Conservation (phyloP, 164 flowering plant species). For the Vitis rupestris region DNA sequence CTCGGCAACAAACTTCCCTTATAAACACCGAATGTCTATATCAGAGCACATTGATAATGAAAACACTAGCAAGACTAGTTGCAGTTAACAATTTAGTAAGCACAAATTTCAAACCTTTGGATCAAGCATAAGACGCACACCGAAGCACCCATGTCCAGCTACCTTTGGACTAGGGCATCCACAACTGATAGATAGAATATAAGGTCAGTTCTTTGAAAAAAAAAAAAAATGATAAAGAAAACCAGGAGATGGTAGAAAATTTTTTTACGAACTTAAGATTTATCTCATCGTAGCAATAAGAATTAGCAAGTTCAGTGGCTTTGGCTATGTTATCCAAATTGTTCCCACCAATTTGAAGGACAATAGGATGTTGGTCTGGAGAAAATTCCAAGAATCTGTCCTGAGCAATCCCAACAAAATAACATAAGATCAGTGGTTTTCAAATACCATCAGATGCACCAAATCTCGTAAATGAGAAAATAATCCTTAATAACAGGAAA, state of each 20-base stretch:
- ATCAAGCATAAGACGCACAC: constrained; percentile 85
- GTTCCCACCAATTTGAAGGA: constrained; percentile 94
- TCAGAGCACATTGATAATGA: constrained; percentile 31
- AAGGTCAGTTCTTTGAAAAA: background rate
- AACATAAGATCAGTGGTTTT: background rate
- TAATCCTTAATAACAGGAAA: background rate
- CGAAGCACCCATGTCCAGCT: constrained; percentile 98
- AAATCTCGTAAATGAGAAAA: background rate
- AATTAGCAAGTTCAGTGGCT: constrained; percentile 80
- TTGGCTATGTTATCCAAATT: constrained; percentile 80
- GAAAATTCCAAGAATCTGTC: constrained; percentile 91
- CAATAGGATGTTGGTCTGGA: constrained; percentile 89
- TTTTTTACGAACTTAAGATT: constrained; percentile 72
- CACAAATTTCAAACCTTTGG: constrained; percentile 61
- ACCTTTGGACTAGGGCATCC: constrained; percentile 97
- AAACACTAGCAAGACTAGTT: constrained; percentile 2
- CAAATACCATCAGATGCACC: constrained; percentile 1
- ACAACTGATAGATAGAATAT: constrained; percentile 49
- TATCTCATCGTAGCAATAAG: constrained; percentile 87
- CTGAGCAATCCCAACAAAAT: constrained; percentile 42
- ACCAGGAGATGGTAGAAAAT: background rate
- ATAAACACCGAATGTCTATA: constrained; percentile 25
- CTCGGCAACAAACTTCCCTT: constrained; percentile 94
- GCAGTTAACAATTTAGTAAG: constrained; percentile 2
- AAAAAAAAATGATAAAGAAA: constrained; percentile 4